Evolutionary conservation across 257 asterid genomes (phyloP).

Genomic region (Ajuga chamaepitys): DNA sequence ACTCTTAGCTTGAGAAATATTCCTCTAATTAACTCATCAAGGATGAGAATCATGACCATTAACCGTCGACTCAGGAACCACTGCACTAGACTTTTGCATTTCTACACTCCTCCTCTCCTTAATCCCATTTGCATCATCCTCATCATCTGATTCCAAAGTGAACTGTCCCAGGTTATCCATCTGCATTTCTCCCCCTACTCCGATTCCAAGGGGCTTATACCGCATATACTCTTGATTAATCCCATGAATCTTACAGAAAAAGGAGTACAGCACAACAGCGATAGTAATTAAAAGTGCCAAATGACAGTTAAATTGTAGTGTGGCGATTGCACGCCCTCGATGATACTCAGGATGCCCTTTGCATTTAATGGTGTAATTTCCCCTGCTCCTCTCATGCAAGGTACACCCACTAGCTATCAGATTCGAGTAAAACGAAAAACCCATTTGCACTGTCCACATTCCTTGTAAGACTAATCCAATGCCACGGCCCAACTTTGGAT

Average conservation of each 20-base stretch:
- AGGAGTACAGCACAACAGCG: slow-evolving; percentile 35
- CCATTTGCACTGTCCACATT: slow-evolving; percentile 91
- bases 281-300: slow-evolving; percentile 65
- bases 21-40: slow-evolving; percentile 28
- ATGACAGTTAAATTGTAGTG: slow-evolving; percentile 84
- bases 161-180: slow-evolving; percentile 39
- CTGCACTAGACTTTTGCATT: slow-evolving; percentile 43
- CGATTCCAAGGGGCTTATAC: slow-evolving; percentile 70
- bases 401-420: slow-evolving; percentile 63
- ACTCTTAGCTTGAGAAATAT: background rate
- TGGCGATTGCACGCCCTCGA: slow-evolving; percentile 86
- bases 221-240: slow-evolving; percentile 31
- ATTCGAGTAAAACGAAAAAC: slow-evolving; percentile 74
- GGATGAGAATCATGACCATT: slow-evolving; percentile 51
- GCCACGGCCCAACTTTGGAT: slow-evolving; percentile 63
- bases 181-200: slow-evolving; percentile 38
- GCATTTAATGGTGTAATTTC: slow-evolving; percentile 76
- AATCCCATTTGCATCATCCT: slow-evolving; percentile 42
- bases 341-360: slow-evolving; percentile 85
- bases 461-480: slow-evolving; percentile 76
- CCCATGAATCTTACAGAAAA: slow-evolving; percentile 51
- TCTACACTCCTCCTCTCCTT: slow-evolving; percentile 45
- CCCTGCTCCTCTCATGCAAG: slow-evolving; percentile 74
- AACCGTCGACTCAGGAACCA: slow-evolving; percentile 30
- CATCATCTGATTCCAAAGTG: slow-evolving; percentile 74